phyloP scores from a whole-genome alignment of 306 rosid genomes.

The Carpinus fangiana region DNA sequence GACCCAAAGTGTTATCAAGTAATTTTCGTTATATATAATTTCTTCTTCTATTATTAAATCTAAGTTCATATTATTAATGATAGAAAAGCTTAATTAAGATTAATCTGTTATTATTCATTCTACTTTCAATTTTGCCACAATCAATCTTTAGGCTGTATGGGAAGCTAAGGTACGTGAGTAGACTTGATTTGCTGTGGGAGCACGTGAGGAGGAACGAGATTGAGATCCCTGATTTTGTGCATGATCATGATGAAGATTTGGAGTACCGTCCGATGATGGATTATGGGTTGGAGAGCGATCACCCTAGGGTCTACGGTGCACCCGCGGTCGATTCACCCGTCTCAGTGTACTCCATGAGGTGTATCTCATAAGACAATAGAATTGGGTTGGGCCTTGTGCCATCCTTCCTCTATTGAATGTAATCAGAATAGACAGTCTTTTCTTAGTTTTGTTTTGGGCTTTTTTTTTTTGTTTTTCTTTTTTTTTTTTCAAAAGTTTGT shows the following conservation, averaged over 20 bases:
- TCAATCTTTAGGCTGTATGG: conserved; percentile 52
- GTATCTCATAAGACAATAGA: conserved; percentile 57
- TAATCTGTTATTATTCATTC: no score
- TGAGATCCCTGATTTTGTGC: conserved; percentile 75
- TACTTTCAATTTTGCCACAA: no score
- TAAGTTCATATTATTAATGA: no score
- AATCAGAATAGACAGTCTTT: neutral
- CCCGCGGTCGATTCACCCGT: conserved; percentile 65
- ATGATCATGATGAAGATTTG: conserved; percentile 90
- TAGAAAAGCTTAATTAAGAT: no score
- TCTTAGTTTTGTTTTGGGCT: neutral
- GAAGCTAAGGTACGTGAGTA: conserved; percentile 75
- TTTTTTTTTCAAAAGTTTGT: neutral
- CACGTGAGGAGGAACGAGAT: conserved; percentile 71
- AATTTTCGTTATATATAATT: no score
- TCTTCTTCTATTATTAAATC: no score
- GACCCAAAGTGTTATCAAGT: no score
- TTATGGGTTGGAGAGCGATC: conserved; percentile 89
- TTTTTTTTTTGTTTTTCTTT: neutral
- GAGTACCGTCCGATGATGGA: conserved; percentile 95
- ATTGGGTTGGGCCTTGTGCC: neutral
- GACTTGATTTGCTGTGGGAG: conserved; percentile 84
- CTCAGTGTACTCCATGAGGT: conserved; percentile 83
- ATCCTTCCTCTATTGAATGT: neutral
- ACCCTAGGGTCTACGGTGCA: conserved; percentile 64